phyloP scores from a whole-genome alignment of 805 yeast genomes.

The Ogataea pini region DNA sequence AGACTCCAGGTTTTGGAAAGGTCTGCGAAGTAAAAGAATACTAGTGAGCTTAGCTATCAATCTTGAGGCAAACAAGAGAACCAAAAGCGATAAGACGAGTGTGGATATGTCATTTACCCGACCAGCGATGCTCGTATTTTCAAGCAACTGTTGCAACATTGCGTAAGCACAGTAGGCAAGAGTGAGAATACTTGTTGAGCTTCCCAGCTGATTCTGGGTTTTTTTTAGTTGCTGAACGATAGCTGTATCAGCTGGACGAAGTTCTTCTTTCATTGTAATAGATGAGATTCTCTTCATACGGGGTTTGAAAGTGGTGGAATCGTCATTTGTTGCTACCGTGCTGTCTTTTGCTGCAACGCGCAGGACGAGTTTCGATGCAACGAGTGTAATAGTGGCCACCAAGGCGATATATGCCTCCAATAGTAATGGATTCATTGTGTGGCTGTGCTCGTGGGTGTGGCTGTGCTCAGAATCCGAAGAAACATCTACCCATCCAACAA shows the following conservation, averaged over 20 bases:
- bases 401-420: slow-evolving; percentile 34
- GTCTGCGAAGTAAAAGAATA: slow-evolving; percentile 54
- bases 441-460: slow-evolving; percentile 24
- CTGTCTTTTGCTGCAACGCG: neutral
- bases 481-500: slow-evolving; percentile 43
- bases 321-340: neutral
- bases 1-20: slow-evolving; percentile 40
- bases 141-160: slow-evolving; percentile 33
- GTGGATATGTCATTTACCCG: slow-evolving; percentile 29
- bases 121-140: slow-evolving; percentile 23
- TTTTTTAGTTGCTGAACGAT: slow-evolving; percentile 11
- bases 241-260: slow-evolving; percentile 10
- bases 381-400: slow-evolving; percentile 34
- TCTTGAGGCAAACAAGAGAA: slow-evolving; percentile 30
- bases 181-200: slow-evolving; percentile 50
- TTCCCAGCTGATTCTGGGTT: slow-evolving; percentile 24
- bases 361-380: slow-evolving; percentile 34
- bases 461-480: slow-evolving; percentile 30
- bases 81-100: slow-evolving; percentile 25
- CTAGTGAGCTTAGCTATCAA: slow-evolving; percentile 54
- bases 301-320: slow-evolving; percentile 9
- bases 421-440: slow-evolving; percentile 24
- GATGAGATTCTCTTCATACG: slow-evolving; percentile 30
- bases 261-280: slow-evolving; percentile 27
- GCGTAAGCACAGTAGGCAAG: slow-evolving; percentile 33